Conservation (phyloP, 2,329 filamentous ascomycete genomes). For the Magnaporthiopsis rhizophila region DNA sequence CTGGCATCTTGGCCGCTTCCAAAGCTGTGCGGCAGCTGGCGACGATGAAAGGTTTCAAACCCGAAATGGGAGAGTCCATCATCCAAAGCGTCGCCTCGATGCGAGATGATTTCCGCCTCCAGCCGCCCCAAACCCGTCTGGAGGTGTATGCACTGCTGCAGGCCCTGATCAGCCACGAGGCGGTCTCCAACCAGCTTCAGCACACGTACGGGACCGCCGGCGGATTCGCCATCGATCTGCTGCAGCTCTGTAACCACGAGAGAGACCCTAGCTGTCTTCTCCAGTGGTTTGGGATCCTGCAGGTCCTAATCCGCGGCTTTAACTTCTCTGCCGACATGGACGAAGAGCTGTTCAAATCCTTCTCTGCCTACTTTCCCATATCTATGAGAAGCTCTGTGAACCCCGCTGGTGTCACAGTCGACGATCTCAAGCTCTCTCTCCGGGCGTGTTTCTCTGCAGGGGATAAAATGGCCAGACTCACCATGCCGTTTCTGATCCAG, state of each 20-base stretch:
- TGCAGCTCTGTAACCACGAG: conserved; percentile 45
- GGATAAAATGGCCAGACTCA: conserved; percentile 33
- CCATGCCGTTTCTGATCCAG: conserved; percentile 46
- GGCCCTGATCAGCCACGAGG: conserved; percentile 33
- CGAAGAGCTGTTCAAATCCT: conserved; percentile 43
- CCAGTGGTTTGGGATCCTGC: conserved; percentile 46
- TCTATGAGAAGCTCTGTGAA: conserved; percentile 44
- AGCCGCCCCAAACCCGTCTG: conserved; percentile 41
- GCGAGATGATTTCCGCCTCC: conserved; percentile 48
- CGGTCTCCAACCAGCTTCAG: conserved; percentile 35
- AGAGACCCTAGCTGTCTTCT: conserved; percentile 50
- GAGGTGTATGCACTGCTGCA: conserved; percentile 43
- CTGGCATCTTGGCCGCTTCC: conserved; percentile 46
- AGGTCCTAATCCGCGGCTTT: conserved; percentile 8
- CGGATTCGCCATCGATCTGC: conserved; percentile 39
- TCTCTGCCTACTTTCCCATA: conserved; percentile 55
- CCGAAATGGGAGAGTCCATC: conserved; percentile 38
- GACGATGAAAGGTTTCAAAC: conserved; percentile 42
- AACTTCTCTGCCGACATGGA: conserved; percentile 37
- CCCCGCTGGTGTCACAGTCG: conserved; percentile 42
- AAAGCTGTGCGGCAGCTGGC: conserved; percentile 42
- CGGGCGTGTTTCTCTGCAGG: conserved; percentile 46
- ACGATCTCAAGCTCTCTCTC: conserved; percentile 45
- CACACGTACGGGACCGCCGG: conserved; percentile 33
- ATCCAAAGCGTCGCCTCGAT: conserved; percentile 41